phyloP scores from a whole-genome alignment of 2,329 filamentous ascomycete genomes.

The Aureobasidium sp. region DNA sequence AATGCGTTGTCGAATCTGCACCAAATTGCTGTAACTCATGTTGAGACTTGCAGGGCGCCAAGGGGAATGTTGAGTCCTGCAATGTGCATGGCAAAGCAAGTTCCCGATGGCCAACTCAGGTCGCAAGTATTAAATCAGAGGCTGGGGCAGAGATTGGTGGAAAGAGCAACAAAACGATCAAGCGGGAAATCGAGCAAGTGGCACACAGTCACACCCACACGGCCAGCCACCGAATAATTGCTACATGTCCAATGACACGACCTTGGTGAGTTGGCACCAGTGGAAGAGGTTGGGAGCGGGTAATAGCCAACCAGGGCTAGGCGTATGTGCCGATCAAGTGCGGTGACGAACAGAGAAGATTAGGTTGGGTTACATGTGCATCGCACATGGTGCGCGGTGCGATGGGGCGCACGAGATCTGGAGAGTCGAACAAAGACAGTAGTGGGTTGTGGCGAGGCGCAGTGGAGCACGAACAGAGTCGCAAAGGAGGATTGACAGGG shows the following conservation, averaged over 20 bases:
- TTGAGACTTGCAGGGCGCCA: background rate
- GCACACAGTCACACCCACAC: slow-evolving; percentile 1
- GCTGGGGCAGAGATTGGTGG: slow-evolving; percentile 7
- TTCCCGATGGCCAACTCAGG: background rate
- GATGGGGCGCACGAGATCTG: background rate
- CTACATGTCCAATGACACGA: background rate
- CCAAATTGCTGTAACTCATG: background rate
- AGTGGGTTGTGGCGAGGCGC: background rate
- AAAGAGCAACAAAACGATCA: background rate
- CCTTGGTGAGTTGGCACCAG: slow-evolving; percentile 8
- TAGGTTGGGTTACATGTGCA: slow-evolving; percentile 12
- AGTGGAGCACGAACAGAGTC: background rate
- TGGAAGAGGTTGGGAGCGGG: background rate
- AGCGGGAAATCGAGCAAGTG: background rate
- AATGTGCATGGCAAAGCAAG: background rate
- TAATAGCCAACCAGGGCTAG: background rate
- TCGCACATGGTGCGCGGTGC: background rate
- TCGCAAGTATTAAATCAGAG: background rate
- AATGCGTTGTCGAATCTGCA: background rate
- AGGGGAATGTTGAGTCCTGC: background rate
- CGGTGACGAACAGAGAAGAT: slow-evolving; percentile 8
- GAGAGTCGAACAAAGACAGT: background rate
- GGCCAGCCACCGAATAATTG: background rate
- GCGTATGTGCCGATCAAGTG: slow-evolving; percentile 4
- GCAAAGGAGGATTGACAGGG: slow-evolving; percentile 3